These are phyloP conservation scores for Sextonia rubra DNA, from an alignment of 164 flowering plant species.

Conservation along the genomic window DNA sequence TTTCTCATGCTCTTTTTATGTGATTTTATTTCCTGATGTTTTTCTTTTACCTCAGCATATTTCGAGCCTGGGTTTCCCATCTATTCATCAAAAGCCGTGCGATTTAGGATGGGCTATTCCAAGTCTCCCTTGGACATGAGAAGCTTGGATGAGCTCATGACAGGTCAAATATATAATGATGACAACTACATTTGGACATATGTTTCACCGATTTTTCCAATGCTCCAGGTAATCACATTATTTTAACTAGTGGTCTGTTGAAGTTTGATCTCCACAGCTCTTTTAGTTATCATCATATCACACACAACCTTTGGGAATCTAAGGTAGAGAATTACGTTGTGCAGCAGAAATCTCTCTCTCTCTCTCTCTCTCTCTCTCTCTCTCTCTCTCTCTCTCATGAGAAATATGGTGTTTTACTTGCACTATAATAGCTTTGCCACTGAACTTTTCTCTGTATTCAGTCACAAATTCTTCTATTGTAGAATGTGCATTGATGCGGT, in stretches of 20 bases:
- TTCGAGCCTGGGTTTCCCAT: slow-evolving; percentile 47
- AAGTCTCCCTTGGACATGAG: slow-evolving; percentile 15
- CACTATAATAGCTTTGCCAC: too few species aligned
- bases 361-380: too few species aligned
- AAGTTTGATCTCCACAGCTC: neutral
- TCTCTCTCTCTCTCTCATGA: too few species aligned
- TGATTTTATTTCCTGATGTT: slow-evolving; percentile 1
- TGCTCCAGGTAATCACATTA: slow-evolving; percentile 34
- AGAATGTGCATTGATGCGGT: too few species aligned
- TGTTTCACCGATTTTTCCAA: slow-evolving; percentile 39
- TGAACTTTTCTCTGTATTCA: too few species aligned
- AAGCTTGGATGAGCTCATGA: slow-evolving; percentile 10
- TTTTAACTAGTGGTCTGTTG: neutral
- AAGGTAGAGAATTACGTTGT: neutral
- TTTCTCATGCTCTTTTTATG: neutral
- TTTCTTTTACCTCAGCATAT: slow-evolving; percentile 29
- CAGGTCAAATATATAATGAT: slow-evolving; percentile 5
- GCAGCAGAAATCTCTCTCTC: neutral
- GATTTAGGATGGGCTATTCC: slow-evolving; percentile 41
- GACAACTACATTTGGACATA: slow-evolving; percentile 38
- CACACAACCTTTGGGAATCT: neutral
- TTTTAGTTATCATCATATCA: neutral
- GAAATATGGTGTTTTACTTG: too few species aligned
- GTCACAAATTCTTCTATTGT: too few species aligned
- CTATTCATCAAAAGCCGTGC: slow-evolving; percentile 45